Evolutionary conservation across 129 eudicot species (phyloP).

Genomic region (Heracleum sosnowskyi): DNA sequence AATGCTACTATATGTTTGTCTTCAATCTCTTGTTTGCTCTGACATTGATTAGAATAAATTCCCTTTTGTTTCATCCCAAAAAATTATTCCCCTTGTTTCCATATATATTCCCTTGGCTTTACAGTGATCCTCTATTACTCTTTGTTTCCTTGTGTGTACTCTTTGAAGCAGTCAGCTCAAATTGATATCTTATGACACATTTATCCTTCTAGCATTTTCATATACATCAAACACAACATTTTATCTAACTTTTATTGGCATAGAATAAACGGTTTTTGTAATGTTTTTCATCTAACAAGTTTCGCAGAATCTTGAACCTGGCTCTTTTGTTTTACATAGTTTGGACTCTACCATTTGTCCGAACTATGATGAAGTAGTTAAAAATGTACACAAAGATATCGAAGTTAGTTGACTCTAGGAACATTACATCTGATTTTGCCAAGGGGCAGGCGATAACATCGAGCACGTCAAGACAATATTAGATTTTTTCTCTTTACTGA

Average conservation of each 20-base stretch:
- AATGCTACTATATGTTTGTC: neutral
- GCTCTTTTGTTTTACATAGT: neutral
- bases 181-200: neutral
- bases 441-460: neutral
- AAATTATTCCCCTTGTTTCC: neutral
- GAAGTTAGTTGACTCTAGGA: neutral
- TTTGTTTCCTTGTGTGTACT: neutral
- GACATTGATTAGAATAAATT: neutral
- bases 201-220: neutral
- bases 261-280: neutral
- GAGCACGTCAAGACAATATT: neutral
- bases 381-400: neutral
- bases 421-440: neutral
- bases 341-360: constrained; percentile 1
- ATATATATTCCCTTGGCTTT: neutral
- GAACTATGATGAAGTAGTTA: neutral
- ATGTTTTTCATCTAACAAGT: neutral
- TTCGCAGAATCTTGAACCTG: neutral
- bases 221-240: neutral
- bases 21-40: neutral
- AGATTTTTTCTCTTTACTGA: neutral
- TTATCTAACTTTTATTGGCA: neutral
- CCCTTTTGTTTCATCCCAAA: neutral
- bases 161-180: too few species aligned
- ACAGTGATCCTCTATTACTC: neutral